phyloP scores from a whole-genome alignment of 2,329 filamentous ascomycete genomes.

The Pseudocercospora cruenta region DNA sequence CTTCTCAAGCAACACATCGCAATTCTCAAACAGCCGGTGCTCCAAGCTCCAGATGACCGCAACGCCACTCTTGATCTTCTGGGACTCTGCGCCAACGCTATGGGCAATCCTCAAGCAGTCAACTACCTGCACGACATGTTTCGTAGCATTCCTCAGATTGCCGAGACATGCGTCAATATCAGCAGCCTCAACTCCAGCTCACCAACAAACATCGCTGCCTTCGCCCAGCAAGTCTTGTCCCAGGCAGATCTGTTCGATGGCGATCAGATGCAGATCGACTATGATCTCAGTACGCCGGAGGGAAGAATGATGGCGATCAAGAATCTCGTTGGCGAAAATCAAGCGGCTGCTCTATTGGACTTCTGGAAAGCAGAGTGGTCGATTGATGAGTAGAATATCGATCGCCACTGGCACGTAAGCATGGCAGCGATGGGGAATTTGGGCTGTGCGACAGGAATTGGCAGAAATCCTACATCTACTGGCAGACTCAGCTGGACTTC shows the following conservation, averaged over 20 bases:
- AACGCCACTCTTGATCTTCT: constrained; percentile 8
- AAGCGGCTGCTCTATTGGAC: constrained; percentile 38
- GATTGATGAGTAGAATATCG: constrained; percentile 27
- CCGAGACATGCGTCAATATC: constrained; percentile 3
- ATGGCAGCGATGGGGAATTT: background rate
- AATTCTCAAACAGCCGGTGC: background rate
- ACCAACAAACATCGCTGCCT: constrained; percentile 14
- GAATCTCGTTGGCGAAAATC: constrained; percentile 40
- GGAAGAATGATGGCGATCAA: constrained; percentile 31
- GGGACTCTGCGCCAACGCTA: constrained; percentile 9
- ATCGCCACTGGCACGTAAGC: background rate
- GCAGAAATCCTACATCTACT: background rate
- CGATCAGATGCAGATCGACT: constrained; percentile 22
- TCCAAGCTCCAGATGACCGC: background rate
- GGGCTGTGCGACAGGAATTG: background rate
- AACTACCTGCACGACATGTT: constrained; percentile 16
- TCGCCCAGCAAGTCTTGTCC: constrained; percentile 13
- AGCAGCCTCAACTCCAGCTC: constrained; percentile 15
- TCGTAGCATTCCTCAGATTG: constrained; percentile 13
- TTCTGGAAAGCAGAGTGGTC: constrained; percentile 44
- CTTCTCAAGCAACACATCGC: constrained; percentile 28
- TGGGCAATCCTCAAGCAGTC: constrained; percentile 3
- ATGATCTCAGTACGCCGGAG: constrained; percentile 30
- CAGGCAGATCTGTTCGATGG: constrained; percentile 6
- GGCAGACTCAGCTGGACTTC: background rate